Base-by-base conservation (phyloP, 768 basidiomycete genomes). In the Suillus fuscotomentosus region DNA sequence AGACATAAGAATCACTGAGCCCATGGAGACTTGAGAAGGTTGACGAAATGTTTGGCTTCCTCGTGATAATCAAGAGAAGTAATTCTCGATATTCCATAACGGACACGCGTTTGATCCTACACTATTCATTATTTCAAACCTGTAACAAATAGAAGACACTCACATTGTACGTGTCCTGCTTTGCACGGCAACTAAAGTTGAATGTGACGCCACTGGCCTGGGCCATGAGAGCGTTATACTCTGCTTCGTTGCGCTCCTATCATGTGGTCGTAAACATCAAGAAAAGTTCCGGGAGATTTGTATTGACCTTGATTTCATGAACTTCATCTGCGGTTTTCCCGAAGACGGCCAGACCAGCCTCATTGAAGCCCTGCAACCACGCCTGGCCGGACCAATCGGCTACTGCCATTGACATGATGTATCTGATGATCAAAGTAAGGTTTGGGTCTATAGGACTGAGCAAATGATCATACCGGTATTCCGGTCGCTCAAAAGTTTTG, bases 361-460 rank as follows among this genome's bases (percentile, higher is more conserved):
- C 97, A 73, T 99, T 97, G 82, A 99, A 99, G 4, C 92, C 94
- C 67, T 93, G 92, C 53, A 98, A 79, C 97, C 97, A 99, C 20
- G 88, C 84, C 75, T 96, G 93, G 24, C 88, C 89, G 20, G 94
- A 92, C 79, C 88, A 86, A 75, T 99, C 97, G n/a, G 93, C 86
- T 3, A 94, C 89, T 55, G 92, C 92, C 80, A 97, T 82, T 45
- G 88, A 84, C 68, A 99, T 82, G 71, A 97, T 88, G 69, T 91
- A 94, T 61, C 91, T 92, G 63, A 45, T 34, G 36, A 63, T 22
- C 1, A 39, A 54, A 48, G 68, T 64, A 55, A 64, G 47, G 5
- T 63, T 47, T 43, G 15, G 24, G 14, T 15, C 8, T 20, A 31
- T 55, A 36, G 24, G 17, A 39, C 34, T 13, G 9, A 55, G 11